Evolutionary conservation across 768 basidiomycete genomes (phyloP), one percentile per base, ranked within the genome.

Genomic region (Termitomyces bulborhizus): DNA sequence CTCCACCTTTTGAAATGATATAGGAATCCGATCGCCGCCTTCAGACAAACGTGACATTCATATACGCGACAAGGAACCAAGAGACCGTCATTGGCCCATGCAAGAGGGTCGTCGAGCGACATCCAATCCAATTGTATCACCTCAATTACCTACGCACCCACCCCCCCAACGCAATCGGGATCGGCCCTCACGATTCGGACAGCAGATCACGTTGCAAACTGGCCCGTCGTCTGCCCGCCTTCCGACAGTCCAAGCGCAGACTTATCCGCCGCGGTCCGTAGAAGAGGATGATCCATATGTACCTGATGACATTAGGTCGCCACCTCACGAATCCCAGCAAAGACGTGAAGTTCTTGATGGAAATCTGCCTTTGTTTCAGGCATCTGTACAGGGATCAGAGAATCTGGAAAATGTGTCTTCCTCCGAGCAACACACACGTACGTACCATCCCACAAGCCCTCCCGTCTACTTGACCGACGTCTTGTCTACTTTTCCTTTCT

Each of bases 21-120:
- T 73, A 83, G 81, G 80, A 69, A 70, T 67, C 60, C 76, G 74
- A 64, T 77, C 79, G 34, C 71, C 76, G 29, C 71, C 71, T 47
- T 63, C 69, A 39, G 67, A 63, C 54, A 32, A 62, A 24, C 73
- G 68, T 58, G 73, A 72, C 54, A 62, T 58, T 24, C 53, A 49
- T 36, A 37, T 37, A 29, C 29, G 29, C 29, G 29, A 29, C 29
- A 29, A 4, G 12, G 58, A 47, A 27, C 6, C 26, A 21, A 57
- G 53, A 46, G 48, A 49, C 16, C 53, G 29, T 49, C 18, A 29
- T 13, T 44, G 44, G 44, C 24, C 49, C 24, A 31, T 43, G 32
- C 40, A 27, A 26, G 58, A 57, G 16, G 56, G 47, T 18, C 41
- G 40, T 5, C 53, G 27, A 36, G 26, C 45, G 47, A 54, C 24